Base-by-base conservation (phyloP, 2,329 filamentous ascomycete species). In the Ophiostoma fasciatum region DNA sequence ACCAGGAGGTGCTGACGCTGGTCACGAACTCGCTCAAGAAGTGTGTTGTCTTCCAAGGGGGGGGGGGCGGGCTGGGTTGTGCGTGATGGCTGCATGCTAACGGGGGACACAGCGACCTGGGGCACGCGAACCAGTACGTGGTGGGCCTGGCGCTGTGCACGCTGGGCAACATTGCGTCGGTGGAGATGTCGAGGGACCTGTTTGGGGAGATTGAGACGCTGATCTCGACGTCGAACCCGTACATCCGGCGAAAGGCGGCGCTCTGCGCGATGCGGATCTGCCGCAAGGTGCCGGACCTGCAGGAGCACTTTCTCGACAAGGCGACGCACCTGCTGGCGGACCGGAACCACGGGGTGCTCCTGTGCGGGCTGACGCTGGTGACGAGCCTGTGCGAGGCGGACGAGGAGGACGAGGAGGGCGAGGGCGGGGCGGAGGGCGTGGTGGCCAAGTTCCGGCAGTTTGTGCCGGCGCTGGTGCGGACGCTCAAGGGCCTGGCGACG, bases 241-340 rank as follows among this genome's bases (percentile, higher is more conserved):
- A 98, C 55, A 94, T 98, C 53, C 74, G 90, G 49, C 75, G 90
- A 48, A 98, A 98, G 64, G 90, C 90, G 14, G 90, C 90, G 4
- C 70, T 98, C n/a, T 98, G 90, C 60, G 90, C 90, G 34, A 98
- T 98, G 90, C 75, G 87, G 46, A 94, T 98, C 67, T 94, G 87
- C 62, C 80, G 85, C 49, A 98, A 98, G 59, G 90, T 98, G 10
- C 90, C 92, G 6, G 90, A 98, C 56, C 63, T 98, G 36, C 84
- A 94, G 58, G 92, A 98, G 56, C 87, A 98, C 59, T 98, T 98
- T 52, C 55, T 94, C 39, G 90, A 98, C 42, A 96, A 96, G 57
- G 82, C 88, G 13, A 81, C 90, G 42, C 69, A 83, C 20, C 67
- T 98, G 9, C 64, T 98, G 17, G 81, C 84, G 19, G 90, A 98